phyloP scores from a whole-genome alignment of 345 rosid genomes.

The Aquilaria yunnanensis region DNA sequence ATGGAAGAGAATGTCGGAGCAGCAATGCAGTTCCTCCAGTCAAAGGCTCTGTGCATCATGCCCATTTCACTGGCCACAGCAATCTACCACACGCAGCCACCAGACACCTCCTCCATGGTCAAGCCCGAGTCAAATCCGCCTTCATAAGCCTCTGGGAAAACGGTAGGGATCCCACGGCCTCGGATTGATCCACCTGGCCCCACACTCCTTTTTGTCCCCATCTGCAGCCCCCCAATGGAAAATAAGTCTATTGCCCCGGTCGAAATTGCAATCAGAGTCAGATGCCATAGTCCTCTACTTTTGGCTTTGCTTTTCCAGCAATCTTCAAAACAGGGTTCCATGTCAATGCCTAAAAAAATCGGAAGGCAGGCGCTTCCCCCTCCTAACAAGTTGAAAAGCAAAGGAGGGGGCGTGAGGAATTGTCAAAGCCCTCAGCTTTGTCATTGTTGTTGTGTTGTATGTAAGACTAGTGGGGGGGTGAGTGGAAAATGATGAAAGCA shows the following conservation, averaged over 20 bases:
- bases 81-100: constrained; percentile 78
- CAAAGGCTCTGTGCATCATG: constrained; percentile 99
- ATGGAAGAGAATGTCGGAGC: constrained; percentile 99
- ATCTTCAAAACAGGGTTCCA: no score
- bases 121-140: constrained; percentile 80
- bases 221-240: constrained; percentile 6
- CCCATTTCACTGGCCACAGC: constrained; percentile 93
- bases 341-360: no score
- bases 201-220: constrained; percentile 15
- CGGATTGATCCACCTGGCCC: constrained; percentile 19
- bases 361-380: constrained; percentile 20
- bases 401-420: constrained; percentile 14
- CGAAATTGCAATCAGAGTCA: constrained; percentile 57
- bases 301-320: no score
- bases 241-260: neutral
- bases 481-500: constrained; percentile 72
- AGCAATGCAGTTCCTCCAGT: constrained; percentile 96
- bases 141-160: constrained; percentile 27
- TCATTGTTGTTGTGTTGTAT: constrained; percentile 26
- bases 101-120: constrained; percentile 62
- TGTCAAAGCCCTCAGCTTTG: constrained; percentile 59
- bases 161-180: constrained; percentile 31
- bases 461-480: constrained; percentile 25
- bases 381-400: constrained; percentile 33
- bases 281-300: constrained; percentile 32